Base-by-base conservation (phyloP, 176 grass and related monocot species). In the Hsuehochloa calcarea region DNA sequence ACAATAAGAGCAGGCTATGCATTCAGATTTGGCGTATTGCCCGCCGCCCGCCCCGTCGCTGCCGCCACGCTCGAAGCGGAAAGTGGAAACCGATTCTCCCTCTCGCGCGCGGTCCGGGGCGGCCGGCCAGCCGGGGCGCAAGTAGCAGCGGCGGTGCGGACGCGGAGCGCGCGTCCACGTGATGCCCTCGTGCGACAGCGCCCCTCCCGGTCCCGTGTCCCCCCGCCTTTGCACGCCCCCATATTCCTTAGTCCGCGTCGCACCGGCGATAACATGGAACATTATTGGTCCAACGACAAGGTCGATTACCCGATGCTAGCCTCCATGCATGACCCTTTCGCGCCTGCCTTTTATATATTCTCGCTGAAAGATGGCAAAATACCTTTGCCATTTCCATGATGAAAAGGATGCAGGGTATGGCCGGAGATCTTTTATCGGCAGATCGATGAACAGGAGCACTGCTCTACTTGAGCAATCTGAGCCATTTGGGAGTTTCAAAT, bases 141-240 rank as follows among this genome's bases (percentile, higher is more conserved):
- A 41, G 65, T 29, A 34, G 38, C 7, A 26, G 61, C 22, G 68
- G 60, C 68, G 40, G 74, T 19, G 77, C 19, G 60, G 16, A 46
- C 10, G 63, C 41, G 65, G 11, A 22, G 19, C 0, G 26, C 26
- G 64, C 11, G 20, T 50, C 61, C 82, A 89, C 77, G 82, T 85
- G 83, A 70, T 19, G 77, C 51, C 82, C 77, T 85, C 77, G 88
- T 82, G 70, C 63, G 27, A 68, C 84, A 38, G 65, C 65, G 65
- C 9, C 75, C 19, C 68, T 6, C 22, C 74, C 6, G 39, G 25
- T 8, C 20, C 27, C 65, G 3, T 50, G 75, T 51, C 41, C 19
- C 25, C 37, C 29, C 10, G 4, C 43, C 6, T 5, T 44, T 60
- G 15, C 45, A 13, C 38, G 56, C n/a, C 56, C 58, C n/a, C 6